Evolutionary conservation across 2,329 filamentous ascomycete species (phyloP).

Genomic region (Dothiorella sarmentorum): DNA sequence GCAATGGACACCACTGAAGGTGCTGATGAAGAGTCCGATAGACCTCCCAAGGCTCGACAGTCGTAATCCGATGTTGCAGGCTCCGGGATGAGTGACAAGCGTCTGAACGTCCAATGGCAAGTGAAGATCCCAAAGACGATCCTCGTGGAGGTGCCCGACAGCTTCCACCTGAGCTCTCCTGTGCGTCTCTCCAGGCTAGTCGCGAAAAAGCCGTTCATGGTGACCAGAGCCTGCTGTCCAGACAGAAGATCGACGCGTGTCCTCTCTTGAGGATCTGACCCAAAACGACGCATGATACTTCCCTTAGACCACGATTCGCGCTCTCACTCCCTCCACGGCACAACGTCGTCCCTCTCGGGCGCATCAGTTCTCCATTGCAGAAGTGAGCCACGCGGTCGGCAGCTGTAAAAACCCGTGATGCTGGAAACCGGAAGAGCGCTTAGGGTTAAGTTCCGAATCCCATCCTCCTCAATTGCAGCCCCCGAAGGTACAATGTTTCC

Average conservation of each 20-base stretch:
- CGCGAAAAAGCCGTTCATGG: constrained; percentile 53
- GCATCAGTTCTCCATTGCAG: constrained; percentile 24
- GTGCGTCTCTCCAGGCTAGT: constrained; percentile 35
- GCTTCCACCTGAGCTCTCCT: constrained; percentile 52
- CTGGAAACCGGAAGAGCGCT: constrained; percentile 64
- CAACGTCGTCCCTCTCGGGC: constrained; percentile 28
- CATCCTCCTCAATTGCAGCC: constrained; percentile 51
- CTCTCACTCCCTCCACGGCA: constrained; percentile 34
- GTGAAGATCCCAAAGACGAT: constrained; percentile 51
- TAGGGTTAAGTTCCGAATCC: constrained; percentile 97
- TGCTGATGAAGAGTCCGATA: constrained; percentile 27
- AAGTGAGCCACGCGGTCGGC: constrained; percentile 66
- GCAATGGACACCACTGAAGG: constrained; percentile 29
- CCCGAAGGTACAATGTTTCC: constrained; percentile 26
- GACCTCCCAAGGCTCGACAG: constrained; percentile 23
- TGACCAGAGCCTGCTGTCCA: constrained; percentile 71
- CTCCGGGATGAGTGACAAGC: constrained; percentile 7
- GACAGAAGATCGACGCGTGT: constrained; percentile 71
- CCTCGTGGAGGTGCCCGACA: constrained; percentile 49
- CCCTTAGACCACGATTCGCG: constrained; percentile 51
- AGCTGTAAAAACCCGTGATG: constrained; percentile 48
- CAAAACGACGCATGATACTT: constrained; percentile 69
- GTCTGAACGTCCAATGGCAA: constrained; percentile 21
- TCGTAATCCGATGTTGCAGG: constrained; percentile 37
- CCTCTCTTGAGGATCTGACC: constrained; percentile 73